phyloP scores from a whole-genome alignment of 306 rosid genomes.

The Gleditsia sinensis region DNA sequence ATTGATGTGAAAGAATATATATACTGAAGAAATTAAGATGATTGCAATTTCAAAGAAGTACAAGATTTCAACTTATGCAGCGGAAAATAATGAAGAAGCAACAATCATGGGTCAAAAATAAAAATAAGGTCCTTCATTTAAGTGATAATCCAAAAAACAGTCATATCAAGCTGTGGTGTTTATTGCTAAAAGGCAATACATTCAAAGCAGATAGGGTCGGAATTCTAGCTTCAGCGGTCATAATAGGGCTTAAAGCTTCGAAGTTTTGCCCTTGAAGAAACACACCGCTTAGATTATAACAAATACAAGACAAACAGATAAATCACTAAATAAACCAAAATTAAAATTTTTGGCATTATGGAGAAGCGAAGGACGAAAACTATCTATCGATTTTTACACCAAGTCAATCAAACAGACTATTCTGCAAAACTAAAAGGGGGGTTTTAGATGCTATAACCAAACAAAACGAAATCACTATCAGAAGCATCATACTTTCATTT shows the following conservation, averaged over 20 bases:
- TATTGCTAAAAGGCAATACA: background rate
- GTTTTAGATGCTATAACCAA: background rate
- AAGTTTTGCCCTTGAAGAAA: background rate
- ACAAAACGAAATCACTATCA: background rate
- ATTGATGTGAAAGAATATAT: background rate
- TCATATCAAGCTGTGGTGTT: background rate
- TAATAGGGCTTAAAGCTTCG: background rate
- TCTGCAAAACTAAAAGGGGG: background rate
- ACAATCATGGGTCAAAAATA: background rate
- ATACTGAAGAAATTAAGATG: background rate
- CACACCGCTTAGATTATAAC: background rate
- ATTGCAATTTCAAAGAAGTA: background rate
- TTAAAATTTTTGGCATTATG: background rate
- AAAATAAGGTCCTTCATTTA: background rate
- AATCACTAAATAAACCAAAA: background rate
- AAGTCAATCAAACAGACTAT: background rate
- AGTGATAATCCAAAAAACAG: background rate
- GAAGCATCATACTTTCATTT: background rate
- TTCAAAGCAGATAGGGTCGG: slow-evolving; percentile 11
- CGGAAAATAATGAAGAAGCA: background rate
- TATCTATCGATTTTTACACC: background rate
- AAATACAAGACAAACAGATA: background rate
- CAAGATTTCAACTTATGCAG: background rate
- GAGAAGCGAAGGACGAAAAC: background rate
- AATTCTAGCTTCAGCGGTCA: background rate